Base-by-base conservation (phyloP, 1,139 yeast genomes). In the Casaregolazyma suthepensis region DNA sequence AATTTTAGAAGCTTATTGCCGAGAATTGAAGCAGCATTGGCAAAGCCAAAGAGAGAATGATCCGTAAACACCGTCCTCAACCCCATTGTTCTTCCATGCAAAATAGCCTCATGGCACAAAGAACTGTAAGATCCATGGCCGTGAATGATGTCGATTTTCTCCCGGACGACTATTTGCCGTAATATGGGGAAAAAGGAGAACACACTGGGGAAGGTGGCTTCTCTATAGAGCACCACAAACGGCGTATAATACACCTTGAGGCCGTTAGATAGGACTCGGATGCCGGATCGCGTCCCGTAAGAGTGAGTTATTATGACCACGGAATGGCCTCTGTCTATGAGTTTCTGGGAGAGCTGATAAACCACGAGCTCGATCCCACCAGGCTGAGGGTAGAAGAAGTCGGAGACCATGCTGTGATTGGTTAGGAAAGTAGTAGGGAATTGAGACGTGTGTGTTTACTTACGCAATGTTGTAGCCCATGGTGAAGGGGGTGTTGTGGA, bases 311-410 rank as follows among this genome's bases (percentile, higher is more conserved):
- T 79, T 43, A 94, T 81, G 2, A 91, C 74, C n/a, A 94, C 99
- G 2, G 90, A 83, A 66, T 94, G 99, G 5, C 98, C 99, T 50
- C 85, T 71, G 35, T 82, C 82, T 18, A 90, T 86, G 56, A 93
- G 79, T 64, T 86, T 83, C 69, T 89, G 95, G 0, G 82, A 79
- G 20, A 85, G 66, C 67, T 93, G 98, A 69, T 88, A 90, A 22
- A 93, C 89, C 66, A 94, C 99, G 58, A 93, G 82, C 68, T 94
- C 99, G 2, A 94, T 94, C 7, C 99, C 99, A 1, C 99, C 99
- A 0, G 97, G 86, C 67, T 94, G 99, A 18, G 99, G 99, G 70
- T 87, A 94, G 80, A 93, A 94, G 75, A 90, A 94, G 71, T 94
- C 99, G 45, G 96, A 86, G 2, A 91, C 88, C 97, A 93, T 91